Base-by-base conservation (phyloP, 441 rosid species). In the Pelargonium citronellum region DNA sequence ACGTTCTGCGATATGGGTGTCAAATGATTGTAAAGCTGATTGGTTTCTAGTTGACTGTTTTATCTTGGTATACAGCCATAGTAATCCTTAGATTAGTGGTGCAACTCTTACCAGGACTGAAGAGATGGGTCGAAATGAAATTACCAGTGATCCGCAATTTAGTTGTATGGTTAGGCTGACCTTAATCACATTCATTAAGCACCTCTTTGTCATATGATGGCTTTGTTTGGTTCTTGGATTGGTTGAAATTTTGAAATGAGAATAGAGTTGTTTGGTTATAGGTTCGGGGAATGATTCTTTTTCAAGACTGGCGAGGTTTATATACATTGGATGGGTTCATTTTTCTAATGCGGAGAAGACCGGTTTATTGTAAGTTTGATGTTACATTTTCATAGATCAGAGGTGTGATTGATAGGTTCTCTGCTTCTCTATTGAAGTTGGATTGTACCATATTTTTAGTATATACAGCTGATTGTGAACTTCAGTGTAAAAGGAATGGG, bases 1-100 rank as follows among this genome's bases (percentile, higher is more conserved):
- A 51, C 39, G 58, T 71, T 71, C 68, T 69, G 69, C 67, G 69
- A 53, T 51, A 20, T 63, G 58, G 76, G 44, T 43, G 74, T 13
- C 76, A 46, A 61, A 75, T 66, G 49, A 67, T 7, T 53, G 60
- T 16, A 20, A 9, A 67, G 73, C 78, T 69, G 77, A 74, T 67
- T 73, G 74, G 66, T 65, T 43, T 66, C 69, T 27, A 58, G 60
- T 68, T 47, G n/a, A 47, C 53, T 47, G 15, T 58, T 69, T 66
- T 68, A 49, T 39, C 57, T 24, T 12, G 0, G 53, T 13, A 11
- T 47, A 47, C 53, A 41, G 44, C 44, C 44, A 41, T 41, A 41
- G 44, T 41, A 41, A 41, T 41, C 44, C 44, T 41, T 41, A 41
- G 44, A 41, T 41, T 41, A 41, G 44, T 1, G 44, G 2, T 41